These are phyloP conservation scores for Miscanthus sacchariflorus DNA, from an alignment of 202 grass and related monocot genomes.

Conservation along the genomic window DNA sequence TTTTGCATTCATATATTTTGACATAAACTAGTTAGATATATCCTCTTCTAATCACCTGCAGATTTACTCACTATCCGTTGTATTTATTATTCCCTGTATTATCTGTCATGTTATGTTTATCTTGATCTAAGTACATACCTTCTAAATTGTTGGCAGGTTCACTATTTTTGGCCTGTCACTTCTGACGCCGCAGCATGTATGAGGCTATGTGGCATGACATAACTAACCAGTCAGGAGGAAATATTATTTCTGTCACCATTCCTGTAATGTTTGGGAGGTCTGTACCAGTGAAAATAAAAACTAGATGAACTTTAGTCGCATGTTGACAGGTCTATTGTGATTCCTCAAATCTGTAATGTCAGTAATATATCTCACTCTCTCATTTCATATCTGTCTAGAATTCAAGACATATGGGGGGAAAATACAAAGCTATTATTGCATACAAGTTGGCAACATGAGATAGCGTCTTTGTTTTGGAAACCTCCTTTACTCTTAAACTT, in stretches of 20 bases:
- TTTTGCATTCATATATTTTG: not conserved
- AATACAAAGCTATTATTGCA: not conserved
- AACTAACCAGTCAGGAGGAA: constrained; percentile 52
- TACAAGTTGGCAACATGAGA: not conserved
- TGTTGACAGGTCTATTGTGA: constrained; percentile 69
- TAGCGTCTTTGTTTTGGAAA: not conserved
- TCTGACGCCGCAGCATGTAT: constrained; percentile 57
- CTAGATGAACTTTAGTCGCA: constrained; percentile 38
- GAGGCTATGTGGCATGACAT: constrained; percentile 72
- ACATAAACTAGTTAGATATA: not conserved
- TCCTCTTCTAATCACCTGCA: not conserved
- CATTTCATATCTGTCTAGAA: constrained; percentile 32
- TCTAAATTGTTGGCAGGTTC: constrained; percentile 54
- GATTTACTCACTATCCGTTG: not conserved
- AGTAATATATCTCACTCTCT: constrained; percentile 54
- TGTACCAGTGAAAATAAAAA: constrained; percentile 18
- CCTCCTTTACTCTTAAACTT: not conserved
- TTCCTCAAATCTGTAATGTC: constrained; percentile 93
- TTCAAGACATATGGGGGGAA: not conserved
- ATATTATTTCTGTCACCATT: constrained; percentile 61
- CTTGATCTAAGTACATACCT: not conserved
- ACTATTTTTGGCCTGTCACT: constrained; percentile 80
- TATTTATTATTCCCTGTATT: not conserved
- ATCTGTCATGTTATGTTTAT: not conserved
- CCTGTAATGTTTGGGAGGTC: constrained; percentile 98